phyloP scores from a whole-genome alignment of 2,329 filamentous ascomycete genomes.

The Onygena corvina region DNA sequence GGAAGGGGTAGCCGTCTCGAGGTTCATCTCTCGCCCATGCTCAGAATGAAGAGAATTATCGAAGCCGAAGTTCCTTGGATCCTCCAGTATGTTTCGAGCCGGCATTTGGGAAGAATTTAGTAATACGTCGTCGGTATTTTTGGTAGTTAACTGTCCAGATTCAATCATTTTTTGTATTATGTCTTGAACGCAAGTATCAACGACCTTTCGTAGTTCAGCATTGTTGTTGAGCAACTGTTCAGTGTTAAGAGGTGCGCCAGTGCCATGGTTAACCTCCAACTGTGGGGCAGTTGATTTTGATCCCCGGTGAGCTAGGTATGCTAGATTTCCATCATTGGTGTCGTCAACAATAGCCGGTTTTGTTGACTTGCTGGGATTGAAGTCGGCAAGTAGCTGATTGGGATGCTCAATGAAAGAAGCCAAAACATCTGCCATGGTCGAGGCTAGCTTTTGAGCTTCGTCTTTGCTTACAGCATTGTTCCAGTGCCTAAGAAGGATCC shows the following conservation, averaged over 20 bases:
- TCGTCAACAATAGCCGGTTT: neutral
- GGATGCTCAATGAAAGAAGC: slow-evolving; percentile 25
- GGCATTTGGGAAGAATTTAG: slow-evolving; percentile 8
- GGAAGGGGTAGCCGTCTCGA: neutral
- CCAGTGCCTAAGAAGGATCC: slow-evolving; percentile 32
- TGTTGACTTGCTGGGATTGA: neutral
- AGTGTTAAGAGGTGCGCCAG: neutral
- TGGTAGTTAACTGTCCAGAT: slow-evolving; percentile 8
- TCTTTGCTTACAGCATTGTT: slow-evolving; percentile 27
- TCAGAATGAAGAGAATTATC: neutral
- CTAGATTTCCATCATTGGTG: neutral
- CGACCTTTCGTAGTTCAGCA: slow-evolving; percentile 10
- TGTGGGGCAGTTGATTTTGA: neutral
- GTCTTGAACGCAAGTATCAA: slow-evolving; percentile 14
- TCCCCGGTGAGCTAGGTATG: neutral
- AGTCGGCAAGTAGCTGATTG: slow-evolving; percentile 2
- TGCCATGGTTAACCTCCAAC: neutral
- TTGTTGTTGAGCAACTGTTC: slow-evolving; percentile 7
- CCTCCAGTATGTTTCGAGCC: neutral
- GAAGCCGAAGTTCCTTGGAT: neutral
- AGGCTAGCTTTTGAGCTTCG: slow-evolving; percentile 23
- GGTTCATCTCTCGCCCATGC: neutral
- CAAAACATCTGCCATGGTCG: slow-evolving; percentile 25
- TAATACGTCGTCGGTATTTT: slow-evolving; percentile 5
- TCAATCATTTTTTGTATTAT: slow-evolving; percentile 13